Base-by-base conservation (phyloP, 257 asterid genomes). In the Anisodus acutangulus region DNA sequence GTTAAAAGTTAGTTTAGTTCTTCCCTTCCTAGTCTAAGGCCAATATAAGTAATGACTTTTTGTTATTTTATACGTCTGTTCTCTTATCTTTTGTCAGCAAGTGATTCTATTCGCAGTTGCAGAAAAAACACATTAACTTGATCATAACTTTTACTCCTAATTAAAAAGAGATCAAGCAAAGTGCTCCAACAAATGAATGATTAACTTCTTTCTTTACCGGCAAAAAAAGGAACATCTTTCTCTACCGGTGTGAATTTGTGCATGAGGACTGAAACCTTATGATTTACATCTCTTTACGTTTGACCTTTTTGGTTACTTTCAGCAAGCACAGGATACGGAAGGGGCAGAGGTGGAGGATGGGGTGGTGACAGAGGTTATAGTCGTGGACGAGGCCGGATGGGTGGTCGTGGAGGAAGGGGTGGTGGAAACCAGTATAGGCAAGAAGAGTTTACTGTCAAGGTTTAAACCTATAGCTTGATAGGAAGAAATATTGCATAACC, bases 341-440 rank as follows among this genome's bases (percentile, higher is more conserved):
- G 95, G 79, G 91, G 93, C 83, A 76, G 93, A 70, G 90, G 90
- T 1, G 87, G 92, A 13, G 87, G 88, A 84, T 86, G 85, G 79
- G 90, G 89, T 60, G 84, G 91, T 4, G 91, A 90, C 51, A 64
- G 87, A 80, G 90, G 91, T 39, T 86, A 71, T 64, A 84, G 89
- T 54, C 85, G 84, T 63, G 93, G 85, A 12, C 87, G 88, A 12
- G 90, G 90, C 63, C 89, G 84, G 49, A 83, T 87, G 88, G 87
- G 79, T 67, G 88, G 86, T 82, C 82, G 85, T 8, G 88, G 88
- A 81, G 88, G 87, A 83, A 85, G 89, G 85, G 90, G 87, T 51
- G 84, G 81, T 43, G 87, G 22, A 64, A 31, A 87, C 76, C 86
- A 85, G 88, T 84, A 16, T 79, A 37, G 51, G 31, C 78, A 68